Evolutionary conservation across 202 grass and related monocot species (phyloP), one percentile per base, ranked within the genome.

Genomic region (Brachypodium distachyon): DNA sequence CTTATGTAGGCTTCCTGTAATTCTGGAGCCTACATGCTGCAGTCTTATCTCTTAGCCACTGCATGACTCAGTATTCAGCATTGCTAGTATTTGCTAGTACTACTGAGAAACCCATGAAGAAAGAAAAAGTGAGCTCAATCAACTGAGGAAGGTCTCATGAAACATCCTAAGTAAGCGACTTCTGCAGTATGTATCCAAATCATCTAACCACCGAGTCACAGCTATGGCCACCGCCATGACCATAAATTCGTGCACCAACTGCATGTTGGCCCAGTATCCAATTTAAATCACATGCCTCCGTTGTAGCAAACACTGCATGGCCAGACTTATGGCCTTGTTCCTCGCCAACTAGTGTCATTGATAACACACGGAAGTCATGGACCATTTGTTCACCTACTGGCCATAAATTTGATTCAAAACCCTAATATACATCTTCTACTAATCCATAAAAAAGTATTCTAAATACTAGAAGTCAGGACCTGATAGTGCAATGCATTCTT

Each of bases 61-160:
- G 8, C 62, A 66, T 26, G 39, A 66, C 12, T 27, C 62, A 43
- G 38, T 26, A 66, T 17, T 42, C 33, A 36, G 33, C 6, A 36
- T 36, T 36, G 33, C 33, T n/a, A 6, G 36, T 66, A 66, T 66
- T 66, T 66, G 37, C 38, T 42, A 66, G 62, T 27, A 66, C 37
- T 43, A 67, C 63, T 27, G 23, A 16, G 63, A 44, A 67, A 22
- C 23, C 21, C 76, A 67, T 78, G 76, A 67, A 55, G 16, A 25
- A 27, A 5, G 14, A 14, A 39, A 26, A 78, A 54, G 34, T 54
- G 61, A 81, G 22, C 29, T 66, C 18, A 4, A 51, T 80, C 21
- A 68, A 27, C 32, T 43, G 34, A 80, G 50, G 50, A 85, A 80
- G 70, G 83, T 9, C 33, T 34, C 77, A 36, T 12, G 52, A 75